A percentile compares a stretch with the other conserved stretches of the same genome.
Conservation (phyloP, 345 rosid genomes). For the Eucalyptus curtisii region DNA sequence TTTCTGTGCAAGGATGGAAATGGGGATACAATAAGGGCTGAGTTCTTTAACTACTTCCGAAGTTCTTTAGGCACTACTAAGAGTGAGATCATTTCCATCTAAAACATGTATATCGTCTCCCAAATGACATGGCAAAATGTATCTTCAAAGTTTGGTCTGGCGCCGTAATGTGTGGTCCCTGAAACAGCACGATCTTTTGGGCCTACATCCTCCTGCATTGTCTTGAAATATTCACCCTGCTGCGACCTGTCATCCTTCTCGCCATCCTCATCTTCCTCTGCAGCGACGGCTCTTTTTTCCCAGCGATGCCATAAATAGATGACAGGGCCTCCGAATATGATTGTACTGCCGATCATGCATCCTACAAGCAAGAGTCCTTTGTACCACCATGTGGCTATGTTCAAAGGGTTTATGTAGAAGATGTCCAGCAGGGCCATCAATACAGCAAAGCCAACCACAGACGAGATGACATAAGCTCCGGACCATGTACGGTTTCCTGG, state of each 20-base stretch:
- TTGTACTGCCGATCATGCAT: conserved; percentile 57
- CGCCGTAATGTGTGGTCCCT: conserved; percentile 31
- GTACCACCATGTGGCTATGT: conserved; percentile 68
- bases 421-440: conserved; percentile 28
- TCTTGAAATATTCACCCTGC: not conserved
- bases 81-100: not conserved
- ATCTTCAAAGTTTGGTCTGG: conserved; percentile 78
- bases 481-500: conserved; percentile 69
- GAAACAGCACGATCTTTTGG: conserved; percentile 3
- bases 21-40: not conserved
- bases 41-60: not conserved
- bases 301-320: conserved; percentile 63
- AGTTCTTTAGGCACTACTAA: not conserved
- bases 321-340: conserved; percentile 61
- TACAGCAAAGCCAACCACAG: conserved; percentile 46
- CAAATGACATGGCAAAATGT: not conserved
- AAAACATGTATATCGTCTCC: not conserved
- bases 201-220: not conserved
- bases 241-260: not conserved
- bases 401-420: conserved; percentile 47
- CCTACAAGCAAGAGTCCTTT: conserved; percentile 53
- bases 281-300: conserved; percentile 17
- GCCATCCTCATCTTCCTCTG: not conserved
- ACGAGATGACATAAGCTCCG: conserved; percentile 44
- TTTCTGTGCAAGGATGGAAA: conserved; percentile 31